Base-by-base conservation (phyloP, 116 monocot genomes). In the Dioscorea cayenensis region DNA sequence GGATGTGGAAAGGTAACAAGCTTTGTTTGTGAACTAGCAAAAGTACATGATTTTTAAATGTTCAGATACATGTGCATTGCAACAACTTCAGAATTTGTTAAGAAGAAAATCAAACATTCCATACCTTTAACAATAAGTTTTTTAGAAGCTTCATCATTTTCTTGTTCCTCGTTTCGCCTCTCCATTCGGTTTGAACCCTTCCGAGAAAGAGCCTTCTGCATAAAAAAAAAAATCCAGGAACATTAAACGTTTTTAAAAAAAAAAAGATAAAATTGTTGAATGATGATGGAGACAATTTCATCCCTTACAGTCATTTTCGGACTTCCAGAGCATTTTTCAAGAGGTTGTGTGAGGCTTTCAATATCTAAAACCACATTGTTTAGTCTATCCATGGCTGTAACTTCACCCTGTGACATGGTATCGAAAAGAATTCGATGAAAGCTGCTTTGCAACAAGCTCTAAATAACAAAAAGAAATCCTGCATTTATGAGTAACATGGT, bases 101-200 rank as follows among this genome's bases (percentile, higher is more conserved):
- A 38, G 10, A 18, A 67, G 4, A 55, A 55, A 16, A 55, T 81
- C 76, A 59, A 68, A 35, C 8, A 59, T 55, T 7, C 17, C 36
- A 36, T 73, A 85, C 95, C 89, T 84, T 96, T 92, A 65, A 84
- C 71, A 12, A 84, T 18, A 35, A 90, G 68, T 70, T 84, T 90
- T 84, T 84, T 92, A 14, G 82, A 63, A 18, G 72, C 28, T 60
- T 92, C 92, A 64, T 90, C 90, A 43, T 51, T 28, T 67, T 90
- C 95, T 64, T 84, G 80, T 51, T 92, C 87, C 64, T 86, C 86
- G 64, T 28, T 62, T 20, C 81, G 71, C 52, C 86, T 83, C 61
- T 86, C 89, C 79, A 77, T 79, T 35, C 83, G 75, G 36, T 52
- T 74, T 50, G 89, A 89, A 22, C 89, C 74, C 66, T 86, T 89